Base-by-base conservation (phyloP, 768 basidiomycete species). In the Boletus sp. region DNA sequence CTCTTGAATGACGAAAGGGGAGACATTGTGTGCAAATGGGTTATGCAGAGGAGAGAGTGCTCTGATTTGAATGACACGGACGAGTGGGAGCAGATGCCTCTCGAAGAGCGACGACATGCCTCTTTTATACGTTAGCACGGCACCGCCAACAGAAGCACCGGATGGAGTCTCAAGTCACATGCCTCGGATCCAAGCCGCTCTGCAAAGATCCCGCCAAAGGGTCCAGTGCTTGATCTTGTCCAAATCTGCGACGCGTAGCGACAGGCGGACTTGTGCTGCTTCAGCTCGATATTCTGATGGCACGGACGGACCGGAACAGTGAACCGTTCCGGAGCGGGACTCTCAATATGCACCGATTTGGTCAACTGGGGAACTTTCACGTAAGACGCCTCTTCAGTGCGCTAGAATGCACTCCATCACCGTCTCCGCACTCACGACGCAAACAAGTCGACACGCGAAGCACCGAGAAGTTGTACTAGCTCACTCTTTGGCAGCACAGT, bases 1-100 rank as follows among this genome's bases (percentile, higher is more conserved):
- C 66, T 68, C 55, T 57, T 68, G 47, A 68, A 50, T 7, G 56
- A 56, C 10, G 40, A 47, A 15, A 66, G 46, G 21, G 66, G 51
- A 3, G 47, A 57, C 60, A 66, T 68, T 21, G 51, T 46, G 51
- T 21, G 17, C 7, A 23, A 23, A 30, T 29, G 32, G 17, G 44
- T 49, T 45, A 41, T 14, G 38, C 1, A 14, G 21, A 10, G 34
- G 33, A 50, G 29, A 21, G 33, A 32, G 23, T 13, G 33, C 19
- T 55, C 19, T 54, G 46, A n/a, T 21, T 32, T 49, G 50, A 27
- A 29, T 35, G 34, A 23, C 17, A 23, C 21, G 39, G 40, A 39
- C 25, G 11, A 45, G 47, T 42, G 44, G 39, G 51, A 8, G 25
- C 27, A 32, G 50, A 45, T 60, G 35, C n/a, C 34, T 41, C 19